phyloP scores from a whole-genome alignment of 768 basidiomycete species.

The Boletus rubroflammeus region DNA sequence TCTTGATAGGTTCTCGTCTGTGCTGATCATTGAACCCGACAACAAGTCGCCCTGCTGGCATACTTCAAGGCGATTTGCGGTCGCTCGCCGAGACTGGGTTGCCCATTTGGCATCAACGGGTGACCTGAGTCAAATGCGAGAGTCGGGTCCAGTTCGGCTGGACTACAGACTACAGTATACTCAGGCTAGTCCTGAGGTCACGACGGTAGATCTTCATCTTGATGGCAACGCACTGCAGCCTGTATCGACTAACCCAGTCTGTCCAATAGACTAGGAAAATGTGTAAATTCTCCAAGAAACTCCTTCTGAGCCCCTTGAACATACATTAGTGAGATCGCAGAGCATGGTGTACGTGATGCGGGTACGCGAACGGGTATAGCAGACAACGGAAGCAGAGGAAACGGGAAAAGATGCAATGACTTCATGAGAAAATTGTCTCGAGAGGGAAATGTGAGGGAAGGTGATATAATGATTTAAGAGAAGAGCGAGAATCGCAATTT shows the following conservation, averaged over 20 bases:
- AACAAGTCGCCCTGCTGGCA: too few species aligned
- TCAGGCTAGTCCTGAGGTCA: too few species aligned
- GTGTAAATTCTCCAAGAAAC: conserved; percentile 16
- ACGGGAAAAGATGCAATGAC: conserved; percentile 16
- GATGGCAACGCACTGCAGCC: too few species aligned
- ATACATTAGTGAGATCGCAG: conserved; percentile 32
- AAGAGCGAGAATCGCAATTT: conserved; percentile 4
- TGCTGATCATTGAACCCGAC: too few species aligned
- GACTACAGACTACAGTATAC: too few species aligned
- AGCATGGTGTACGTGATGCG: conserved; percentile 28
- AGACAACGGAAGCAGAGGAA: conserved; percentile 8
- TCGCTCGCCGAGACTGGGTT: too few species aligned
- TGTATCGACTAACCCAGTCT: not conserved
- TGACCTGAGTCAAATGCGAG: too few species aligned
- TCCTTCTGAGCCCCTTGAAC: conserved; percentile 9
- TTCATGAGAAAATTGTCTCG: not conserved
- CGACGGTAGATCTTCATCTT: not conserved
- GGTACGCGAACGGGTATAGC: conserved; percentile 32
- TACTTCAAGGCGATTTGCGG: too few species aligned
- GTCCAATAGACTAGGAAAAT: not conserved
- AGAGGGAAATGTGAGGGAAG: conserved; percentile 12
- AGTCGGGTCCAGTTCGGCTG: too few species aligned
- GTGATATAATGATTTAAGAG: conserved; percentile 12
- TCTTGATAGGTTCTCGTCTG: too few species aligned
- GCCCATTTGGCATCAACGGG: too few species aligned